Conservation (phyloP, 169 alveolate genomes). For the Sarcocystis neurona region DNA sequence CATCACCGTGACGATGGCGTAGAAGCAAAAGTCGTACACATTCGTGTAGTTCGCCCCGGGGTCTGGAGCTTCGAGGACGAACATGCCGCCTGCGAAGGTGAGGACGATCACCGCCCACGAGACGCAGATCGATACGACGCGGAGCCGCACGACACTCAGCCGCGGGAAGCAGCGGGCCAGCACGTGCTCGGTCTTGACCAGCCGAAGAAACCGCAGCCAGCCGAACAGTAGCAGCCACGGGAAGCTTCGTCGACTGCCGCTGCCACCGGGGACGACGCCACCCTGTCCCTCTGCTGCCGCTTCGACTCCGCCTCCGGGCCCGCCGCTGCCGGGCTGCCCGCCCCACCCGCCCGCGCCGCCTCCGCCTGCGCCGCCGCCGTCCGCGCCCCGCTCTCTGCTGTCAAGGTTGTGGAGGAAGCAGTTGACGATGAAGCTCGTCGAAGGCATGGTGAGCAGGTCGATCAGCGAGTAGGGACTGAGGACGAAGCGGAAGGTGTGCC, state of each 20-base stretch:
- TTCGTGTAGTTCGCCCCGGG: slow-evolving; percentile 28
- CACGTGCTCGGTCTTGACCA: slow-evolving; percentile 35
- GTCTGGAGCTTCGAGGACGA: slow-evolving; percentile 67
- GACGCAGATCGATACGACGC: slow-evolving; percentile 42
- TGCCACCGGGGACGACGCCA: background rate
- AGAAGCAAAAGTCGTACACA: slow-evolving; percentile 64
- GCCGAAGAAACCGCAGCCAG: slow-evolving; percentile 43
- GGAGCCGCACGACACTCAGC: slow-evolving; percentile 8
- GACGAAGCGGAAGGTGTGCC: slow-evolving; percentile 44
- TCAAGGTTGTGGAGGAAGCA: slow-evolving; percentile 23
- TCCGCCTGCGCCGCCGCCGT: background rate
- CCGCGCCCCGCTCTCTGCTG: background rate
- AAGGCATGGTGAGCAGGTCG: slow-evolving; percentile 41
- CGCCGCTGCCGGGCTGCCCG: background rate
- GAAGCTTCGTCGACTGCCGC: background rate
- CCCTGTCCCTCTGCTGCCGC: background rate
- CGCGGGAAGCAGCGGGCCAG: slow-evolving; percentile 33
- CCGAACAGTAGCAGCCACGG: slow-evolving; percentile 50
- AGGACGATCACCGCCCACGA: slow-evolving; percentile 64
- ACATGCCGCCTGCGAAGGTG: slow-evolving; percentile 71
- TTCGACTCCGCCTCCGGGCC: background rate
- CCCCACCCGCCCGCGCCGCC: background rate
- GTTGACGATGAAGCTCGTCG: slow-evolving; percentile 12
- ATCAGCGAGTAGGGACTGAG: slow-evolving; percentile 40
- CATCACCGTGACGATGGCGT: slow-evolving; percentile 70